Percentiles rank a stretch among this genome's conserved stretches.
These are phyloP conservation scores for Backusella psychrophila DNA, from an alignment of 192 early-diverging fungal genomes.

Conservation along the genomic window DNA sequence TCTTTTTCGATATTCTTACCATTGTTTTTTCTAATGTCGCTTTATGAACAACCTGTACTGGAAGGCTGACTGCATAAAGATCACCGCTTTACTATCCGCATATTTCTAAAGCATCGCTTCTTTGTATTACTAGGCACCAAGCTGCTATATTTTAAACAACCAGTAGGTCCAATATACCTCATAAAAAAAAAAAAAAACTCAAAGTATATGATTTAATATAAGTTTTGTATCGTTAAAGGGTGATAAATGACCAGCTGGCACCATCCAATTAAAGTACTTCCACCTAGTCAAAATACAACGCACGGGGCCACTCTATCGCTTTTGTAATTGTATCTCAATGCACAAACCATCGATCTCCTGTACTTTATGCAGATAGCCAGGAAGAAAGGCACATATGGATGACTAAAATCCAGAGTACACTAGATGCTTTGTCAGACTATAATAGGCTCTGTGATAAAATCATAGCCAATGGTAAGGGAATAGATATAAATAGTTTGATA, in stretches of 20 bases:
- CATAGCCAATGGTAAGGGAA: not conserved
- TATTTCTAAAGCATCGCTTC: not conserved
- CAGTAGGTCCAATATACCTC: not conserved
- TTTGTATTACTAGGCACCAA: not conserved
- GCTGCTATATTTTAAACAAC: not conserved
- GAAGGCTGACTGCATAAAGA: no score
- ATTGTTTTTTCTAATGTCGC: not conserved
- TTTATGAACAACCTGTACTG: not conserved
- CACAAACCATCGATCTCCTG: not conserved
- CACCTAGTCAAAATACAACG: not conserved
- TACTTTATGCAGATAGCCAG: constrained; percentile 1
- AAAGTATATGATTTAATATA: not conserved
- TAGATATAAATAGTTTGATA: not conserved
- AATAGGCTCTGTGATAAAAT: not conserved
- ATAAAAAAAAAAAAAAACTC: not conserved
- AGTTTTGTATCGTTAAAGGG: not conserved
- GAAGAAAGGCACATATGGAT: not conserved
- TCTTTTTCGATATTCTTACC: not conserved
- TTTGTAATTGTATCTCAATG: not conserved
- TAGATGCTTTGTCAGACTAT: not conserved
- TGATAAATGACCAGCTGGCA: not conserved
- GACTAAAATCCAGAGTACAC: not conserved
- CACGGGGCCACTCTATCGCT: not conserved
- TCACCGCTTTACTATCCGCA: no score
- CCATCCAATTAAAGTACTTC: not conserved